Conservation (phyloP, 371 early-diverging fungal species). For the Chytridium lagenaria region DNA sequence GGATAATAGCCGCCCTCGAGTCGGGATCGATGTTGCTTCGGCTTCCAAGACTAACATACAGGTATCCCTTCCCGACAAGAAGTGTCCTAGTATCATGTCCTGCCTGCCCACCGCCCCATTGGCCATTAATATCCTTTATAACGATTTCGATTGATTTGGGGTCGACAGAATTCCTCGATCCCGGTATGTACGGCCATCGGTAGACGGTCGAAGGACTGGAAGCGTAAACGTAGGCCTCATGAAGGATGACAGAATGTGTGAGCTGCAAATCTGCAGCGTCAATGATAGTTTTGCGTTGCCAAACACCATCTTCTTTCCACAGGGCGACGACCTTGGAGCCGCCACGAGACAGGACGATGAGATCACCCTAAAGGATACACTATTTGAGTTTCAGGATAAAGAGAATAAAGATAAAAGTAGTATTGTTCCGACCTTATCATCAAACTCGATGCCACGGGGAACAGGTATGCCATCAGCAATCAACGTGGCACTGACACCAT, state of each 20-base stretch:
- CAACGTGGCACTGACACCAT: background rate
- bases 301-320: background rate
- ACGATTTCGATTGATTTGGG: constrained; percentile 1
- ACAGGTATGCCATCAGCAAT: background rate
- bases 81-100: constrained; percentile 41
- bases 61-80: constrained; percentile 20
- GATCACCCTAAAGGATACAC: constrained; percentile 5
- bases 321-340: background rate
- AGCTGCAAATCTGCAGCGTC: constrained; percentile 14
- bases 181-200: constrained; percentile 30
- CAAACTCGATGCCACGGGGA: background rate
- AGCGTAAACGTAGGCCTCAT: constrained; percentile 35
- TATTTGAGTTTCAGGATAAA: too few relatives aligned
- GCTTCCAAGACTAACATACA: constrained; percentile 41
- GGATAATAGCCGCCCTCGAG: constrained; percentile 31
- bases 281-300: background rate
- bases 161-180: background rate
- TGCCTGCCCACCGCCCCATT: constrained; percentile 11
- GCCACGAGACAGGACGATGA: background rate
- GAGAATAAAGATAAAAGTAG: too few relatives aligned
- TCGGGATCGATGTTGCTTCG: constrained; percentile 40
- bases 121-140: constrained; percentile 39
- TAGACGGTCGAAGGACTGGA: constrained; percentile 32
- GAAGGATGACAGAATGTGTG: constrained; percentile 32
- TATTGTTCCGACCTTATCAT: background rate